These are phyloP conservation scores for Medicago truncatula DNA, from an alignment of 306 rosid genomes.

Conservation along the genomic window MtrunA17r5.0-ANR NC_053048.1:54886001-54886500, in stretches of 20 bases:
- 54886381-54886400: conserved; percentile 18
- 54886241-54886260: neutral
- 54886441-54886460: neutral
- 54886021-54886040: neutral
- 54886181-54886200: conserved; percentile 76
- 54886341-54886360: neutral
- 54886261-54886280: conserved; percentile 9
- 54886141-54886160: conserved; percentile 82
- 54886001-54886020: neutral
- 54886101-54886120: conserved; percentile 96
- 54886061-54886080: conserved; percentile 33
- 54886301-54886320: neutral
- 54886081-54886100: conserved; percentile 46
- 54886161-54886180: conserved; percentile 94
- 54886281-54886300: conserved; percentile 16
- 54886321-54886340: neutral
- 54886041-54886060: conserved; percentile 14
- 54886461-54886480: conserved; percentile 9
- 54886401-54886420: neutral
- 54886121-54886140: conserved; percentile 93
- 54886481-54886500: conserved; percentile 8
- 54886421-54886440: conserved; percentile 4
- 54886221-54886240: conserved; percentile 47
- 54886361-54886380: conserved; percentile 5
- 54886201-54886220: conserved; percentile 77